Evolutionary conservation across 2,329 filamentous ascomycete species (phyloP).

Genomic region (Didymellaceae sp.): DNA sequence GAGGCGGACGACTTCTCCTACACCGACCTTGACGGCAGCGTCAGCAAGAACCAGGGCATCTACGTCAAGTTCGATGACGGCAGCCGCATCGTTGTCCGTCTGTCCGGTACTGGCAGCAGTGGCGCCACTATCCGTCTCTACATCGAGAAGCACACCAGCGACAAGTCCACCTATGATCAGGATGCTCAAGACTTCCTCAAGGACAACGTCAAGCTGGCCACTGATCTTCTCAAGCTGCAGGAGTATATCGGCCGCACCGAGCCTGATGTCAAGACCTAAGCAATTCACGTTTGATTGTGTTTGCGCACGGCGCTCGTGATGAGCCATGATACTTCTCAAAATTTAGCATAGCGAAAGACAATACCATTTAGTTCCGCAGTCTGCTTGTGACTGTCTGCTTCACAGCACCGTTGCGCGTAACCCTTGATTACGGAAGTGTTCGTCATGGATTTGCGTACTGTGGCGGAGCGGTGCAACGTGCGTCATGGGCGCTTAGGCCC

Average conservation of each 20-base stretch:
- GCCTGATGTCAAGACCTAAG: conserved; percentile 94
- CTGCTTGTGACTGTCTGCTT: background rate
- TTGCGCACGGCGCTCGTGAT: conserved; percentile 10
- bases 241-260: conserved; percentile 90
- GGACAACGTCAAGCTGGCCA: conserved; percentile 85
- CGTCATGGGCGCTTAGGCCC: no score
- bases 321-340: conserved; percentile 20
- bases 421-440: background rate
- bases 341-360: conserved; percentile 18
- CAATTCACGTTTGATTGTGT: background rate
- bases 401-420: background rate
- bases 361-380: conserved; percentile 12
- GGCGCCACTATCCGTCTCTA: conserved; percentile 97
- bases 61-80: conserved; percentile 94
- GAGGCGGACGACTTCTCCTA: conserved; percentile 97
- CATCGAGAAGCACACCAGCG: conserved; percentile 91
- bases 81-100: conserved; percentile 90
- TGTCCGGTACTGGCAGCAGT: conserved; percentile 93
- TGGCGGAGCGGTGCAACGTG: conserved; percentile 7
- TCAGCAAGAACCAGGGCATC: conserved; percentile 94
- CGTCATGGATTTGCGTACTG: conserved; percentile 14
- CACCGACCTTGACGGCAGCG: conserved; percentile 96
- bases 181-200: conserved; percentile 94
- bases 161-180: conserved; percentile 76
- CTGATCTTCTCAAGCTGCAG: conserved; percentile 87